phyloP scores from a whole-genome alignment of 2,329 filamentous ascomycete genomes.

The Nakataea oryzae region DNA sequence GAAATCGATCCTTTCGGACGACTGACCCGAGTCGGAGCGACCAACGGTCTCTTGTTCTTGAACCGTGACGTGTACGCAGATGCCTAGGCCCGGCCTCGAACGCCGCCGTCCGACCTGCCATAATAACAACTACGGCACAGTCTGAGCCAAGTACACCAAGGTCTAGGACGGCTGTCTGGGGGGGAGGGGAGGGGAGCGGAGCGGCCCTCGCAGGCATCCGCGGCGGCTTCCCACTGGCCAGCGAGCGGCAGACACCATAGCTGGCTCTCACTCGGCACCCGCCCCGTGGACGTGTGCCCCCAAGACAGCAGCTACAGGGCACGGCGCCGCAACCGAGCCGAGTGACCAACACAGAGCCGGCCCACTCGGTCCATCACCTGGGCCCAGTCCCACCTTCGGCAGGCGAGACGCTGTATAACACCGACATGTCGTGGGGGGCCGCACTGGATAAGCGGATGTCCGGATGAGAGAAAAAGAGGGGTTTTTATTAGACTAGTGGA shows the following conservation, averaged over 20 bases:
- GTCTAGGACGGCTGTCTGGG: too few species aligned
- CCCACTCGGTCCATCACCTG: too few species aligned
- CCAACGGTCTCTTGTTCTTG: not conserved
- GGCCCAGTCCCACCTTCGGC: too few species aligned
- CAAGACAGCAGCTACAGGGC: not conserved
- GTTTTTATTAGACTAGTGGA: too few species aligned
- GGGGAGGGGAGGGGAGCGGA: too few species aligned
- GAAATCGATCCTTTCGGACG: not conserved
- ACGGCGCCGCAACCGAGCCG: not conserved
- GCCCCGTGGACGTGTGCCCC: not conserved
- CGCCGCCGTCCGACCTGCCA: not conserved
- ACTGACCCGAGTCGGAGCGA: not conserved
- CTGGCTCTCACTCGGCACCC: not conserved
- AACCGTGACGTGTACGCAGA: not conserved
- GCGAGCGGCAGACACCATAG: not conserved
- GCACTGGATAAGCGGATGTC: too few species aligned
- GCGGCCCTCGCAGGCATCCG: not conserved
- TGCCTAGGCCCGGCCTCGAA: too few species aligned
- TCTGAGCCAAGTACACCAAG: not conserved
- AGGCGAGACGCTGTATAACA: too few species aligned
- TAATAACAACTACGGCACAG: not conserved
- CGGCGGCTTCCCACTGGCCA: not conserved
- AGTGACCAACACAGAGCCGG: not conserved
- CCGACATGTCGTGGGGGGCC: too few species aligned
- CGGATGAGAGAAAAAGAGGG: too few species aligned